Base-by-base conservation (phyloP, 2,329 filamentous ascomycete genomes). In the Paecilomyces sp. region DNA sequence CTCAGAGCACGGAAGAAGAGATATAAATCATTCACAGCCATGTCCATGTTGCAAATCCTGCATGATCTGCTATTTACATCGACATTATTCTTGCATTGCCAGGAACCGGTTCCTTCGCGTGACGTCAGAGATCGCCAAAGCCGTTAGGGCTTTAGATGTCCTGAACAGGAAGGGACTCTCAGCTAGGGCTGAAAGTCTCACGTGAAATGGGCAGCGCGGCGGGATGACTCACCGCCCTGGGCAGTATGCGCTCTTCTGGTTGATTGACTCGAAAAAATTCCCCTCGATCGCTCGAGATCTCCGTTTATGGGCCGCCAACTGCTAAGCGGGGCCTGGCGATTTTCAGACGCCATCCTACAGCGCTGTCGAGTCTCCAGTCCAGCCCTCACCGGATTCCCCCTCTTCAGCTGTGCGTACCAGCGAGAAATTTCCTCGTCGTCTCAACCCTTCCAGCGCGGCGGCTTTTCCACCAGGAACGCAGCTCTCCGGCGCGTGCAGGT, bases 251-350 rank as follows among this genome's bases (percentile, higher is more conserved):
- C 22, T 7, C 13, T 22, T 24, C 50, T 36, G 33, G 41, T 47
- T 47, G 25, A 52, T 66, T 70, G 70, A 72, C 65, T 71, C 69
- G 72, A 56, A 62, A 60, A 60, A 61, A 57, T 64, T 64, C 67
- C 67, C 69, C 64, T 66, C 67, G 12, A 41, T 58, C 52, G 58
- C 56, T 52, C 53, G 56, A 53, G 57, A 58, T 61, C 65, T 68
- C 65, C 60, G 60, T 70, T 67, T 70, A 76, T 76, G 74, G 71
- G 74, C 73, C 74, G 66, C 60, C 65, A 63, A 71, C 64, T 73
- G 63, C 59, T 74, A 68, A 75, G 72, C 73, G 73, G 74, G 72
- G 73, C 72, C 62, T 71, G 69, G 66, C 68, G 65, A 68, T 66
- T 75, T 68, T 72, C 70, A 60, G 69, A 64, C 65, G 68, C 65